These are phyloP conservation scores for Fraxinus cuspidata DNA, from an alignment of 257 asterid genomes.

Conservation along the genomic window DNA sequence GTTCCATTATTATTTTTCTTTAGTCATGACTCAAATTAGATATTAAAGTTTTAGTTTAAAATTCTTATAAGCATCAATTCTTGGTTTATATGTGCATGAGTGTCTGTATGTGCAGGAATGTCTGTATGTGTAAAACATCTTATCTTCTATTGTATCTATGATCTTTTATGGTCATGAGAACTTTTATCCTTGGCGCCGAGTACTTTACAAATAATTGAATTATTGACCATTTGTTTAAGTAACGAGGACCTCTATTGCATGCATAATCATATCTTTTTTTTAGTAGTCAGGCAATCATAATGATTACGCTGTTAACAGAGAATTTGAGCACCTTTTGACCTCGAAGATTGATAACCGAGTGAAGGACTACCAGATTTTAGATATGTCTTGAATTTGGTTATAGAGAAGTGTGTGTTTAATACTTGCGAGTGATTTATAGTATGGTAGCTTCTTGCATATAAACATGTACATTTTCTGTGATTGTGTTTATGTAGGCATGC, in stretches of 20 bases:
- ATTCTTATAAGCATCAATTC: not conserved
- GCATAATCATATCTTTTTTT: not conserved
- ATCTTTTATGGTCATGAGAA: slow-evolving; percentile 5
- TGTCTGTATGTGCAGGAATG: not conserved
- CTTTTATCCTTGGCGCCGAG: not conserved
- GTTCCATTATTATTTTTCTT: not conserved
- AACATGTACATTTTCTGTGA: not conserved
- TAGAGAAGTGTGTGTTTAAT: slow-evolving; percentile 15
- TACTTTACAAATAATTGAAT: not conserved
- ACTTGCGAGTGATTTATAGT: not conserved
- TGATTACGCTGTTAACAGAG: slow-evolving; percentile 4
- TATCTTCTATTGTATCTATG: not conserved
- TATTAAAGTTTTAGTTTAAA: not conserved
- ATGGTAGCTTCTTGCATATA: slow-evolving; percentile 4
- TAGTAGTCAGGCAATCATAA: not conserved
- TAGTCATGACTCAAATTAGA: not conserved
- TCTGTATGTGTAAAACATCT: not conserved
- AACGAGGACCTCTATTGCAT: not conserved
- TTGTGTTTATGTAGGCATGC: not conserved
- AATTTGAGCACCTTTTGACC: not conserved
- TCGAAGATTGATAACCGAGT: not conserved
- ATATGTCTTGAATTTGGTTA: not conserved
- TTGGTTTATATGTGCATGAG: not conserved
- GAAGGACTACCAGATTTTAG: slow-evolving; percentile 11
- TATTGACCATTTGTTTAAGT: not conserved